Conservation (phyloP, 192 early-diverging fungal species). For the Funneliformis geosporum region DNA sequence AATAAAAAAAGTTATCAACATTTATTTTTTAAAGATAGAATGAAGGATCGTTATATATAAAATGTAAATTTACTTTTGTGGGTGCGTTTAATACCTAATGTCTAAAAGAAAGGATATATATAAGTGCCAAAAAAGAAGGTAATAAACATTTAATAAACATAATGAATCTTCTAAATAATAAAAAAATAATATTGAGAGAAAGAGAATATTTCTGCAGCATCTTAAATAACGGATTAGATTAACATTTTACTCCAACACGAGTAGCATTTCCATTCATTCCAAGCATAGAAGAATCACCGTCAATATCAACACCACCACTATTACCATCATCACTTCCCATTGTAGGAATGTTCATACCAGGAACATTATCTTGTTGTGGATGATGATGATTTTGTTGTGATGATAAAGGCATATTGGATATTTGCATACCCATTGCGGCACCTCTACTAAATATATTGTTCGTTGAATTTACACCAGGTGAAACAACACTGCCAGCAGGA, state of each 20-base stretch:
- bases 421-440: neutral
- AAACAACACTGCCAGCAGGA: neutral
- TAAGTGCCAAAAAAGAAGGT: no score
- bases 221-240: neutral
- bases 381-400: conserved; percentile 1
- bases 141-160: no score
- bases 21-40: no score
- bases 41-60: no score
- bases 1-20: no score
- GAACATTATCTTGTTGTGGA: conserved; percentile 6
- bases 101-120: no score
- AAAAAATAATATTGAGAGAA: no score
- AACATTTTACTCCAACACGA: conserved; percentile 10
- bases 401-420: neutral
- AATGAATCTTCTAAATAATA: no score
- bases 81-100: no score
- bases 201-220: no score
- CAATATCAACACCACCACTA: neutral
- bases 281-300: neutral
- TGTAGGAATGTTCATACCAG: conserved; percentile 18
- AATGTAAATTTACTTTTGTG: no score
- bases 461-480: neutral
- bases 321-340: conserved; percentile 19
- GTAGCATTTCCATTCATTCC: neutral
- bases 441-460: conserved; percentile 18